Conservation (phyloP, 306 rosid genomes). For the Inga leiocalycina region DNA sequence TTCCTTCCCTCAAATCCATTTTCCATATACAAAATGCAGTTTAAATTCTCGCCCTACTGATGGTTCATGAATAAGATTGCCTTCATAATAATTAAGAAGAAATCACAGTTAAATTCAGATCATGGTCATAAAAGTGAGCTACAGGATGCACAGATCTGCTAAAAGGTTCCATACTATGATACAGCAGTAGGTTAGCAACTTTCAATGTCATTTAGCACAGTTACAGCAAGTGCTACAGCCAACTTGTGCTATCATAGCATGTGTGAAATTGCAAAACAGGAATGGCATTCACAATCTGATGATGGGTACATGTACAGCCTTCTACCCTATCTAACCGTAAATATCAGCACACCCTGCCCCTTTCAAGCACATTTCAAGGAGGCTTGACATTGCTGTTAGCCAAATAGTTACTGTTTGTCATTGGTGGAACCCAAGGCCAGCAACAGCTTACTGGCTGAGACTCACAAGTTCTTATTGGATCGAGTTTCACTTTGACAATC, state of each 20-base stretch:
- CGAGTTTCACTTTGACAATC: no score
- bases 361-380: neutral
- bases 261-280: neutral
- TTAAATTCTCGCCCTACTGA: neutral
- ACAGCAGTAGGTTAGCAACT: neutral
- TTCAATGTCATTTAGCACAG: neutral
- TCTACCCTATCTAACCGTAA: neutral
- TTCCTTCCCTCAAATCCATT: neutral
- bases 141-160: neutral
- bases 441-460: neutral
- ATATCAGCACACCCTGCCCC: neutral
- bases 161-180: neutral
- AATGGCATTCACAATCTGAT: neutral
- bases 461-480: neutral
- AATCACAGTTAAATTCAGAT: neutral
- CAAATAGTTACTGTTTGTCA: neutral
- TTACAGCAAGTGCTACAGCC: neutral
- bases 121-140: neutral
- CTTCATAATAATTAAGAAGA: neutral
- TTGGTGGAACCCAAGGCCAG: neutral
- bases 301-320: neutral
- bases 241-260: neutral
- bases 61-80: neutral
- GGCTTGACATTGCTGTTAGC: neutral
- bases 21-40: neutral